Base-by-base conservation (phyloP, 495 filamentous ascomycete species). In the Trypethelium eluteriae region DNA sequence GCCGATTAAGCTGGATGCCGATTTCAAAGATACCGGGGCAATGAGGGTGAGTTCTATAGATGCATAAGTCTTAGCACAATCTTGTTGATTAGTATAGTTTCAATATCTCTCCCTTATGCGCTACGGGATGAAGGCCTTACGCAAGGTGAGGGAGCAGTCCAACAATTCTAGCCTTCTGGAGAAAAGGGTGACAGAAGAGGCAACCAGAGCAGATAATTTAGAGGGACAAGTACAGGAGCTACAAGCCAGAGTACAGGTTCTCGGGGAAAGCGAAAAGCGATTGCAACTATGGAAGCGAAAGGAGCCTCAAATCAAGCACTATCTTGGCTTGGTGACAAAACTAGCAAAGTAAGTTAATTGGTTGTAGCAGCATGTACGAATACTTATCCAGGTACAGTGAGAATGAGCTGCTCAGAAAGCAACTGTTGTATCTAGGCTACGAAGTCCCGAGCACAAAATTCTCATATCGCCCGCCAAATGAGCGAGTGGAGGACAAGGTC, bases 61-160 rank as follows among this genome's bases (percentile, higher is more conserved):
- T n/a, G 2, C 6, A 41, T 3, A 50, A 4, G 14, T 50, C 63
- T 47, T n/a, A 14, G 18, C 25, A 3, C 18, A 9, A 14, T 34
- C 47, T 38, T 56, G 7, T 39, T 68, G 46, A 46, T 35, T 56
- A 2, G 9, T 39, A 9, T 61, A 81, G 79, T 80, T 80, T 68
- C 79, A 81, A 69, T 80, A 79, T 49, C 61, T 77, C 12, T 71
- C 73, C 9, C 68, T 81, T 39, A 67, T 75, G 14, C 70, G 66
- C 38, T 78, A 66, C 61, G 73, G 64, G 38, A 67, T 49, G 12
- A 71, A 68, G 39, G 64, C 46, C 10, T 61, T 69, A 2, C 63
- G 64, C 18, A 71, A 63, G 46, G 64, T 68, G 14, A 62, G 57
- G 18, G 61, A 63, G n/a, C 61, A 64, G 32, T 62, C 63, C 67